A percentile compares a stretch with the other conserved stretches of the same genome.
phyloP scores from a whole-genome alignment of 805 yeast species.

The Candida patagonica region DNA sequence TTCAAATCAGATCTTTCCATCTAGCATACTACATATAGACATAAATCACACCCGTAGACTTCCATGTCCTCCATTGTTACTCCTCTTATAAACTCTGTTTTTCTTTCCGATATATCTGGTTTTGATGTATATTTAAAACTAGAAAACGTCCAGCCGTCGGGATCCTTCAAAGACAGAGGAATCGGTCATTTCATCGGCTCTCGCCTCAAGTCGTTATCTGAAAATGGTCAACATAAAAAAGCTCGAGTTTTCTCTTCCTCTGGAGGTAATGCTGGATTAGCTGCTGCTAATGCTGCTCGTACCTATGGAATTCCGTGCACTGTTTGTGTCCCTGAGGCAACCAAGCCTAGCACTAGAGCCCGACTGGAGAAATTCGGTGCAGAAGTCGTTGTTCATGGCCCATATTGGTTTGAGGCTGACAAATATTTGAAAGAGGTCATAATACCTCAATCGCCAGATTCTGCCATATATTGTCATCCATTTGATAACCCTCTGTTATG shows the following conservation, averaged over 20 bases:
- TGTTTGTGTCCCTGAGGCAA: constrained; percentile 49
- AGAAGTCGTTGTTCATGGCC: constrained; percentile 46
- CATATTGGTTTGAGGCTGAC: constrained; percentile 74
- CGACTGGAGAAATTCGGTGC: constrained; percentile 43
- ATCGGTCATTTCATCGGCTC: constrained; percentile 65
- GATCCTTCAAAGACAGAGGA: constrained; percentile 83
- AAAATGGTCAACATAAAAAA: constrained; percentile 23
- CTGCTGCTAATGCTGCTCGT: constrained; percentile 83
- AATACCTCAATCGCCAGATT: constrained; percentile 44
- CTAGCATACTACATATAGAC: too few species aligned
- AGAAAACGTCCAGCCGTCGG: constrained; percentile 83
- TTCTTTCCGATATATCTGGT: constrained; percentile 58
- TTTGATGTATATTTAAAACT: constrained; percentile 69
- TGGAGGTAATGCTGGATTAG: constrained; percentile 97
- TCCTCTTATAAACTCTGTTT: constrained; percentile 63
- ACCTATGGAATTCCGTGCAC: constrained; percentile 47
- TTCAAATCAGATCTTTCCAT: too few species aligned
- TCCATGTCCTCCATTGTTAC: constrained; percentile 30
- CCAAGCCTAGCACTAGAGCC: constrained; percentile 38
- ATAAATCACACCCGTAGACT: too few species aligned
- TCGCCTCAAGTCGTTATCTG: constrained; percentile 24
- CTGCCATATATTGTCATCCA: constrained; percentile 76
- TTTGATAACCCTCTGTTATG: constrained; percentile 86
- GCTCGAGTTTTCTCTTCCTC: constrained; percentile 67
- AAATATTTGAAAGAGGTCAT: constrained; percentile 58